These are phyloP conservation scores for Marasmius fiardii DNA, from an alignment of 1,284 basidiomycete species.

Conservation along the genomic window DNA sequence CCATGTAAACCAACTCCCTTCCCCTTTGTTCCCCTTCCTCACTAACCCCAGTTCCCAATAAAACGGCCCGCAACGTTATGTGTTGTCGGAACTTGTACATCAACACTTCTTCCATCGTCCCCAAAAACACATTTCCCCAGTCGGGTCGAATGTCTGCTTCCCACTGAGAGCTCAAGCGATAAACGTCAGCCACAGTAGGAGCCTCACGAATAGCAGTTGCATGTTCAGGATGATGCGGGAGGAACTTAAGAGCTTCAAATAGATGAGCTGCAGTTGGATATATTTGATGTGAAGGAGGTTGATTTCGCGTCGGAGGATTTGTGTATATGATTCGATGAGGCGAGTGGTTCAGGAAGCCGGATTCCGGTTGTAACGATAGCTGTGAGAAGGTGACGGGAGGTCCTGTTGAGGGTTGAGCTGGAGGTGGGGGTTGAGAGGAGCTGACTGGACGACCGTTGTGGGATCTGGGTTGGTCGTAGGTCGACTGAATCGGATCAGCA, in stretches of 20 bases:
- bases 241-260: conserved; percentile 65
- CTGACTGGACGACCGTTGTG: conserved; percentile 2
- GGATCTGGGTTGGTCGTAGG: not conserved
- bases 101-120: conserved; percentile 39
- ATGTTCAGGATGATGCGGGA: conserved; percentile 41
- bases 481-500: not conserved
- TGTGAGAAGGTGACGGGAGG: not conserved
- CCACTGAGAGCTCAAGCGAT: conserved; percentile 39
- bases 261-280: conserved; percentile 68
- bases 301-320: conserved; percentile 18
- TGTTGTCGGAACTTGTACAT: conserved; percentile 42
- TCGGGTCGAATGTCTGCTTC: conserved; percentile 41
- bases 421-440: conserved; percentile 4
- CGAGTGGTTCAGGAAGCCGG: conserved; percentile 57
- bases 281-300: conserved; percentile 20
- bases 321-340: conserved; percentile 49
- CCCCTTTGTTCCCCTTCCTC: not conserved
- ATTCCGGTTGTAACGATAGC: conserved; percentile 18
- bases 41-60: conserved; percentile 33
- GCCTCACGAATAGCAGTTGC: conserved; percentile 50
- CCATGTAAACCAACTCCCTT: conserved; percentile 20
- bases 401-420: conserved; percentile 4
- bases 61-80: conserved; percentile 27
- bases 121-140: conserved; percentile 49
- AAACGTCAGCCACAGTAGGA: conserved; percentile 44